Conservation (phyloP, 108 stramenopile species). For the Skeletonema costatum region DNA sequence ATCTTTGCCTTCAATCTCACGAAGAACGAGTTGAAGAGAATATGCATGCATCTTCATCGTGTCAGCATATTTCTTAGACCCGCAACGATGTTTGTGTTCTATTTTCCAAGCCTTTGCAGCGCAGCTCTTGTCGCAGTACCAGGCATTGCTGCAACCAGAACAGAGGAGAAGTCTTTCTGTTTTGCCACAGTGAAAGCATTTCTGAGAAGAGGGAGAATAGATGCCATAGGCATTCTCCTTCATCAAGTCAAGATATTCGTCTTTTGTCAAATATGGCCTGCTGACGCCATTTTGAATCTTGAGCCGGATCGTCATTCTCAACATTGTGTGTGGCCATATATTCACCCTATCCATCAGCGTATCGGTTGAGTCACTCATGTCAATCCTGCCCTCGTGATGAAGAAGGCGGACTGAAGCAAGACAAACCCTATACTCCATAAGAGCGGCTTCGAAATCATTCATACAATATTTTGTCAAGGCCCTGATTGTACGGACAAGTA, state of each 20-base stretch:
- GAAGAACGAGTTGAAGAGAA: background rate
- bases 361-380: background rate
- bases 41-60: background rate
- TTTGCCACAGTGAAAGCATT: background rate
- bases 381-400: background rate
- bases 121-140: background rate
- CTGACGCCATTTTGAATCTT: background rate
- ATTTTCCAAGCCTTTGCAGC: background rate
- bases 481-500: background rate
- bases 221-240: background rate
- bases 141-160: background rate
- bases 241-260: constrained; percentile 7
- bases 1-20: background rate
- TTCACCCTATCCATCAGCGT: background rate
- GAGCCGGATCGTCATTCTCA: background rate
- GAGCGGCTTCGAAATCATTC: background rate
- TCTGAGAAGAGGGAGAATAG: background rate
- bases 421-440: background rate
- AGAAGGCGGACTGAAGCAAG: constrained; percentile 4
- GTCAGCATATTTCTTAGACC: background rate
- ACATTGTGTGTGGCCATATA: background rate
- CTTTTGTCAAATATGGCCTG: background rate
- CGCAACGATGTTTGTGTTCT: background rate
- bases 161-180: background rate
- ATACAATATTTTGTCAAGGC: background rate